Conservation (phyloP, 352 stramenopile genomes). For the Pythium sukuiense region DNA sequence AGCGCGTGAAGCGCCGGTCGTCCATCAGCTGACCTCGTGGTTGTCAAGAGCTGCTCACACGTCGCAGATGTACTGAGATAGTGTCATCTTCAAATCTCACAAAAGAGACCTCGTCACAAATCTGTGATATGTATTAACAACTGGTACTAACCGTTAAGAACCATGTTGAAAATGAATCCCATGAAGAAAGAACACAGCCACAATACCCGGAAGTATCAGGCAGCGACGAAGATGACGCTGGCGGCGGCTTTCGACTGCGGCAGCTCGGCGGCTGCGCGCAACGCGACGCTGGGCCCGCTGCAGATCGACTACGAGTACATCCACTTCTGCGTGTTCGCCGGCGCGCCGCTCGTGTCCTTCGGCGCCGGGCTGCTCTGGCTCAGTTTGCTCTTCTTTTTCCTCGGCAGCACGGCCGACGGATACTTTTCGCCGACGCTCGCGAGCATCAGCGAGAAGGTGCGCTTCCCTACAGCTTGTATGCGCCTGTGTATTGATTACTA, state of each 20-base stretch:
- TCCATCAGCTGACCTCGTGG: slow-evolving; percentile 37
- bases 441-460: slow-evolving; percentile 92
- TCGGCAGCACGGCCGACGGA: slow-evolving; percentile 96
- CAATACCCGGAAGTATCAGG: not conserved
- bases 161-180: slow-evolving; percentile 20
- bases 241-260: slow-evolving; percentile 22
- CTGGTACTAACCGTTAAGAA: slow-evolving; percentile 13
- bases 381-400: slow-evolving; percentile 76
- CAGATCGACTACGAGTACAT: slow-evolving; percentile 80
- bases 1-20: slow-evolving; percentile 55
- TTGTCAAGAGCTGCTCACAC: not conserved
- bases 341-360: slow-evolving; percentile 49
- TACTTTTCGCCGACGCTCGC: slow-evolving; percentile 97
- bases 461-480: slow-evolving; percentile 5
- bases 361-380: slow-evolving; percentile 66
- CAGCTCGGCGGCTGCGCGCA: slow-evolving; percentile 31
- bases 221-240: not conserved
- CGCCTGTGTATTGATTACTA: not conserved
- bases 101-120: not conserved
- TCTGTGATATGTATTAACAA: not conserved
- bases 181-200: not conserved
- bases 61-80: slow-evolving; percentile 4
- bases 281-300: slow-evolving; percentile 70
- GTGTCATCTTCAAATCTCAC: not conserved
- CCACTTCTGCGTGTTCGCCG: slow-evolving; percentile 68